Percentiles rank a stretch among this genome's conserved stretches.
These are phyloP conservation scores for Exophiala sideris DNA, from an alignment of 2,329 filamentous ascomycete genomes.

Conservation along the genomic window DNA sequence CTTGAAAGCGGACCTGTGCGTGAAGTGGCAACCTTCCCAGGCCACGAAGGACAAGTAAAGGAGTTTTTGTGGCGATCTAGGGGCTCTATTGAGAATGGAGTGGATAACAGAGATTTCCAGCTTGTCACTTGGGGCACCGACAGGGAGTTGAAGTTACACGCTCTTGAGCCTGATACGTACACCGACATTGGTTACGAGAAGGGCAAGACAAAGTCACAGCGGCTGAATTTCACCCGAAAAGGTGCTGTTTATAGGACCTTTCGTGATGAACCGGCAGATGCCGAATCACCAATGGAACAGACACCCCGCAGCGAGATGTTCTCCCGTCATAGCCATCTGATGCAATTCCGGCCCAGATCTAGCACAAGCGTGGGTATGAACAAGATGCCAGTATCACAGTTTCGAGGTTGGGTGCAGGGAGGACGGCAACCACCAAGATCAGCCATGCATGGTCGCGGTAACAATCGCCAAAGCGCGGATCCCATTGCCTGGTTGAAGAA, in stretches of 20 bases:
- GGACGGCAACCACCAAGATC: slow-evolving; percentile 48
- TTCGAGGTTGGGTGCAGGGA: slow-evolving; percentile 42
- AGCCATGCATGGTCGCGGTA: slow-evolving; percentile 48
- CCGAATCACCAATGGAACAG: slow-evolving; percentile 36
- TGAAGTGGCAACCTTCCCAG: slow-evolving; percentile 51
- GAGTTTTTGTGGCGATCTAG: slow-evolving; percentile 88
- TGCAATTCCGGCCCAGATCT: slow-evolving; percentile 30
- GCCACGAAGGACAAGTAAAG: slow-evolving; percentile 67
- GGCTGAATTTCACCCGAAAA: slow-evolving; percentile 71
- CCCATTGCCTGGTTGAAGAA: slow-evolving; percentile 65
- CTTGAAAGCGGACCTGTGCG: slow-evolving; percentile 35
- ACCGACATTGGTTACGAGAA: slow-evolving; percentile 69
- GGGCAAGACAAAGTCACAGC: slow-evolving; percentile 62
- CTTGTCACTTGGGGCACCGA: slow-evolving; percentile 91
- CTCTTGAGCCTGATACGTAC: slow-evolving; percentile 63
- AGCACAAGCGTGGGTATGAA: slow-evolving; percentile 44
- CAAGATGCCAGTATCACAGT: slow-evolving; percentile 50
- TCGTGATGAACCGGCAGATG: slow-evolving; percentile 63
- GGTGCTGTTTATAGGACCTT: slow-evolving; percentile 85
- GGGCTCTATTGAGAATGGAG: slow-evolving; percentile 63
- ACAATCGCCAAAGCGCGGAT: slow-evolving; percentile 50
- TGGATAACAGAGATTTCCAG: slow-evolving; percentile 85
- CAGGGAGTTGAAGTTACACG: slow-evolving; percentile 74
- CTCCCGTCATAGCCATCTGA: slow-evolving; percentile 12
- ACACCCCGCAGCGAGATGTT: slow-evolving; percentile 27